Evolutionary conservation across 257 asterid genomes (phyloP).

Genomic region (Solanum rostratum): DNA sequence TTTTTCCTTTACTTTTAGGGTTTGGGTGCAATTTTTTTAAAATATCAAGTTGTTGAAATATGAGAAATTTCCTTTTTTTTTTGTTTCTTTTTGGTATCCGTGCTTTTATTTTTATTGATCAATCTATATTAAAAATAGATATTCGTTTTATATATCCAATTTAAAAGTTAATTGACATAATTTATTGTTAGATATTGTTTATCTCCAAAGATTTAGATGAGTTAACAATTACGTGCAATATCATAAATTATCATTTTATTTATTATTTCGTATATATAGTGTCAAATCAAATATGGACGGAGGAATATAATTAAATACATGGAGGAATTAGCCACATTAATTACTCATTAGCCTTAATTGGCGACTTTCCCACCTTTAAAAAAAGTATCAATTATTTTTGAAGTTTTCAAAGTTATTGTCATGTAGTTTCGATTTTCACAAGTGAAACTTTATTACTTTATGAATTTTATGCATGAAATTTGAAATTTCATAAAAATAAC

Average conservation of each 20-base stretch:
- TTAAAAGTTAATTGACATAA: neutral
- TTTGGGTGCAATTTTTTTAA: neutral
- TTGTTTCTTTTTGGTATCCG: neutral
- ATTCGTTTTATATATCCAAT: too few relatives aligned
- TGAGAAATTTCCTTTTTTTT: neutral
- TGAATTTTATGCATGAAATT: neutral
- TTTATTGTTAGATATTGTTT: neutral
- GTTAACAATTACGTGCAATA: neutral
- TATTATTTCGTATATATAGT: too few relatives aligned
- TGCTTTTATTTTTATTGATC: neutral
- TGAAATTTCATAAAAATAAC: neutral
- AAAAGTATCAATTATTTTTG: neutral
- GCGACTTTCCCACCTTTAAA: neutral
- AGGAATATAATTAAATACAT: neutral
- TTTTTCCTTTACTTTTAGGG: neutral
- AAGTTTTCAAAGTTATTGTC: neutral
- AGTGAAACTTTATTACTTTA: neutral
- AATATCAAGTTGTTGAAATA: neutral
- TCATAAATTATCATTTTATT: neutral
- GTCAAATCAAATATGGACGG: neutral
- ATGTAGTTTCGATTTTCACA: neutral
- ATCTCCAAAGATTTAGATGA: neutral
- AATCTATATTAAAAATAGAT: too few relatives aligned
- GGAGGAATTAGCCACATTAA: neutral
- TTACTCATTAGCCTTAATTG: neutral